Evolutionary conservation across 805 yeast genomes (phyloP), one percentile per base, ranked within the genome.

Genomic region (Barnettozyma salicaria): DNA sequence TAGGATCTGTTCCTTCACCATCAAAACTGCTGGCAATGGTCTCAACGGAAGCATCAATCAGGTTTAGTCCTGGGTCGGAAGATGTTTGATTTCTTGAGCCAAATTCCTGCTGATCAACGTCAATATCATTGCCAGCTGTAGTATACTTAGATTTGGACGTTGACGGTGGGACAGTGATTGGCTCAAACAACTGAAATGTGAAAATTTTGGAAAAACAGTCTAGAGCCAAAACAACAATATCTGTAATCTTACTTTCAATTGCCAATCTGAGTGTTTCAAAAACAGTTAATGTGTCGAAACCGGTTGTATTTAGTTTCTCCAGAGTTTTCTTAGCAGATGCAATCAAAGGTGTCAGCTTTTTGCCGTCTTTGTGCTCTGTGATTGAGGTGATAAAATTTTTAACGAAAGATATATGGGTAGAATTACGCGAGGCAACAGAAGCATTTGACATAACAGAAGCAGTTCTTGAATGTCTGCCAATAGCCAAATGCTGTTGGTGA

Each of bases 1-100:
- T 78, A 18, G 84, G 84, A 55, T 89, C 95, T 0, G 97, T 87
- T 2, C 88, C 87, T 59, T 92, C 98, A 27, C 95, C 95, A 43
- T 81, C 85, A 58, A 86, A 90, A 47, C 95, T 83, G 19, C 80
- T 77, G 18, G 92, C 76, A 17, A 89, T 84, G 12, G 88, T 83
- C 45, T 81, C 82, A 28, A 90, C 83, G 0, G 95, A 87, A 18
- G 83, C 82, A 55, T 85, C 92, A 21, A 92, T 78, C 42, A 86
- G 55, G 17, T 71, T 70, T 14, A 76, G 68, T 32, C 72, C 72
- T 19, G 73, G 73, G 7, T 73, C 74, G 1, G 72, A 76, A 0
- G 74, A 67, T 39, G 27, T 29, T 24, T 25, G 18, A 6, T n/a
- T 18, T 13, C n/a, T 17, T 5, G 16, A 12, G n/a, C n/a, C n/a